phyloP scores from a whole-genome alignment of 306 rosid species.

The Trifolium dubium region DNA sequence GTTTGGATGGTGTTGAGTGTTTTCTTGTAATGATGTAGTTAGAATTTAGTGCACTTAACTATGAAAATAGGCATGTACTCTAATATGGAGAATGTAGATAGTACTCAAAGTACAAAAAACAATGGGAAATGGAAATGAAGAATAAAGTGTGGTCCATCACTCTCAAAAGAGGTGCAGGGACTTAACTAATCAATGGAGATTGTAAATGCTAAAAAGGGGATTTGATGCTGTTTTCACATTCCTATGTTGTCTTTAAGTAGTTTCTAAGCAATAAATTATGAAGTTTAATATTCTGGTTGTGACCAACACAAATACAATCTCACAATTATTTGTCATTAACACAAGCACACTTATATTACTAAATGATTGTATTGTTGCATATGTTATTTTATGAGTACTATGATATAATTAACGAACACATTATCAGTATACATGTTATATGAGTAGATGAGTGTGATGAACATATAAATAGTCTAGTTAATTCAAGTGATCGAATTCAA shows the following conservation, averaged over 20 bases:
- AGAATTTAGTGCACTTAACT: too few relatives aligned
- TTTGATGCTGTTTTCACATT: background rate
- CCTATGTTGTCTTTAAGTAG: background rate
- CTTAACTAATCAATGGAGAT: background rate
- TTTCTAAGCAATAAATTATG: background rate
- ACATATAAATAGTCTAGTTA: too few relatives aligned
- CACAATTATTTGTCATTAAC: too few relatives aligned
- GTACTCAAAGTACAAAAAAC: slow-evolving; percentile 29
- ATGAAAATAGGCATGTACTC: background rate
- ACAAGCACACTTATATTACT: too few relatives aligned
- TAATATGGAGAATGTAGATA: slow-evolving; percentile 6
- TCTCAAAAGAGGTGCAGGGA: slow-evolving; percentile 14
- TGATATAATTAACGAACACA: too few relatives aligned
- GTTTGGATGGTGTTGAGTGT: too few relatives aligned
- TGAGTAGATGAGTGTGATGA: too few relatives aligned
- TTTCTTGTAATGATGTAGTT: too few relatives aligned
- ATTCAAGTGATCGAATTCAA: too few relatives aligned
- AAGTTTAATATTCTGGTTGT: background rate
- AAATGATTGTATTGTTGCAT: too few relatives aligned
- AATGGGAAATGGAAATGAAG: background rate
- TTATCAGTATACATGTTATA: too few relatives aligned
- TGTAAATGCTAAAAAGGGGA: background rate
- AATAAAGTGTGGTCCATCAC: slow-evolving; percentile 22
- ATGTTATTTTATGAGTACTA: too few relatives aligned
- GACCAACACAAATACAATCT: background rate